Conservation (phyloP, 176 grass and related monocot genomes). For the Eleusine coracana region DNA sequence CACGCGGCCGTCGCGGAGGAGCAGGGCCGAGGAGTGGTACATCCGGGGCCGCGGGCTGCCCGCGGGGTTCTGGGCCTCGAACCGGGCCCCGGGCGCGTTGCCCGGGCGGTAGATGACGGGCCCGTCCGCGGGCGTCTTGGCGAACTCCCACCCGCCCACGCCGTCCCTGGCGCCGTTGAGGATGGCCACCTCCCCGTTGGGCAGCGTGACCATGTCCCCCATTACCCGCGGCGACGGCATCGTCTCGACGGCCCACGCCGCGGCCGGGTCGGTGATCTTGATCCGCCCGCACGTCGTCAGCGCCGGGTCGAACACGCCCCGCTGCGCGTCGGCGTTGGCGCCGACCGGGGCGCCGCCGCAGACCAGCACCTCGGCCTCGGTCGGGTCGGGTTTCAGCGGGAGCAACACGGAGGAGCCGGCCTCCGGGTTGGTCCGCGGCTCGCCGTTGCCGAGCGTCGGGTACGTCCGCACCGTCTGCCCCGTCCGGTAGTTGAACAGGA, state of each 20-base stretch:
- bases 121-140: constrained; percentile 32
- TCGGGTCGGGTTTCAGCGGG: constrained; percentile 56
- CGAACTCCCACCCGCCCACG: constrained; percentile 60
- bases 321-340: constrained; percentile 27
- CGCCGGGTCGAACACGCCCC: constrained; percentile 14
- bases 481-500: constrained; percentile 60
- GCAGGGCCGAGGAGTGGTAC: constrained; percentile 67
- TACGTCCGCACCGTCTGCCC: constrained; percentile 46
- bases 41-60: constrained; percentile 52
- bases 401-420: constrained; percentile 75
- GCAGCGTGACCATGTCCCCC: constrained; percentile 84
- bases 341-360: constrained; percentile 58
- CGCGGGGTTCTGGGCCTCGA: constrained; percentile 45
- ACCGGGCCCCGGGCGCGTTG: background rate
- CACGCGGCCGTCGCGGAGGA: constrained; percentile 69
- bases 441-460: constrained; percentile 39
- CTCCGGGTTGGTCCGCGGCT: constrained; percentile 70
- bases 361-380: constrained; percentile 72
- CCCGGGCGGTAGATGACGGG: constrained; percentile 57
- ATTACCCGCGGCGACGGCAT: constrained; percentile 82
- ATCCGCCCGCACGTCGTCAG: constrained; percentile 65
- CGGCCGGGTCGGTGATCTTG: constrained; percentile 63
- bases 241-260: constrained; percentile 64
- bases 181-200: constrained; percentile 68
- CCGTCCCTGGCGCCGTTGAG: constrained; percentile 73